Conservation (phyloP, 345 rosid genomes). For the Ailanthus altissimus region DNA sequence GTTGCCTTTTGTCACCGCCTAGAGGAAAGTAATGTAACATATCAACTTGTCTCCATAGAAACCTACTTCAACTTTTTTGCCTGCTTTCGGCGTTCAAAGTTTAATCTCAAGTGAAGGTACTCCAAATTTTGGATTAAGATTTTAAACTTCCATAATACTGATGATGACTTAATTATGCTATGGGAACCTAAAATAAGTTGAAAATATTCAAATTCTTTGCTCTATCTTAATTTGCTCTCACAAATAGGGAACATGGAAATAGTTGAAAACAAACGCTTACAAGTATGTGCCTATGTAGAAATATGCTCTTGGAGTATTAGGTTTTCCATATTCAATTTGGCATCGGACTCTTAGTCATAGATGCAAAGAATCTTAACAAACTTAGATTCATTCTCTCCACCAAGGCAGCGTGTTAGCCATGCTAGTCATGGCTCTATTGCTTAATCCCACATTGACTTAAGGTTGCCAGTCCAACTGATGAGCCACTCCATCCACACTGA, state of each 20-base stretch:
- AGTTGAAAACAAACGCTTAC: not conserved
- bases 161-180: not conserved
- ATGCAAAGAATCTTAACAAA: slow-evolving; percentile 33
- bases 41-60: not conserved
- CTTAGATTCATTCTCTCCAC: slow-evolving; percentile 12
- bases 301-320: not conserved
- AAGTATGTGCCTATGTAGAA: not conserved
- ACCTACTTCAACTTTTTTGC: not conserved
- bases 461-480: not conserved
- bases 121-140: not conserved
- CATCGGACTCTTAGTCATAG: slow-evolving; percentile 23
- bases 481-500: not conserved
- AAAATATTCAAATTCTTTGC: not conserved
- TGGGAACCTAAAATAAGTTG: not conserved
- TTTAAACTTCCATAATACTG: not conserved
- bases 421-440: not conserved
- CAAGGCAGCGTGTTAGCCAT: not conserved
- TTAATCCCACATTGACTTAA: not conserved
- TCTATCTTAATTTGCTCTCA: too few species aligned
- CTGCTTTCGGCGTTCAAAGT: not conserved
- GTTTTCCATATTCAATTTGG: slow-evolving; percentile 16
- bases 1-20: not conserved
- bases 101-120: not conserved
- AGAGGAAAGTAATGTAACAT: not conserved
- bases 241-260: not conserved